Evolutionary conservation across 1,284 basidiomycete species (phyloP), one percentile per base, ranked within the genome.

Genomic region (Caloboletus firmus): DNA sequence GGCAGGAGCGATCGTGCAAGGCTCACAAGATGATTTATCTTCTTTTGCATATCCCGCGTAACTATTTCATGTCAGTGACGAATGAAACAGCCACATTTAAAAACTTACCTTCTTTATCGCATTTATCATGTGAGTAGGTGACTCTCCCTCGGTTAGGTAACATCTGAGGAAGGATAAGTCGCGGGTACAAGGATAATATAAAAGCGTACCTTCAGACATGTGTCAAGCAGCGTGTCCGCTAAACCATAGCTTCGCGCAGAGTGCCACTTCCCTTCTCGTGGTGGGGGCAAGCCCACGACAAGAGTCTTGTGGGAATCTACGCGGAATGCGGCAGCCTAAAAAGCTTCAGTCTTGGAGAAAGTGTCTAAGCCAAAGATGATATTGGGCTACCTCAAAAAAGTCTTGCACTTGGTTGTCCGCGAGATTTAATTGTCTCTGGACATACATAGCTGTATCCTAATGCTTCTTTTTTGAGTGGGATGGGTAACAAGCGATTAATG

Each of bases 281-380:
- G 76, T 3, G 72, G 72, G 32, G 80, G 80, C 5, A 82, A 61
- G 12, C 79, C 80, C 57, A 82, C 72, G 17, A 82, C 68, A 10
- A 81, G 66, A 7, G 73, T 74, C 28, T 73, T 72, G n/a, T 73
- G 71, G 2, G 64, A 73, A 53, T 77, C 75, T 7, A 82, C 69
- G 20, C 76, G 67, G 51, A 74, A 77, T 18, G 70, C 74, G 4
- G 81, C 73, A 46, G 70, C 67, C 80, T 82, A 42, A 15, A 35
- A 34, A 13, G 13, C 1, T 4, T 54, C 10, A 59, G 40, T 39
- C 26, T 39, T 4, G 18, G 10, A 39, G 17, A 22, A n/a, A 45
- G 17, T 3, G 10, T 48, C 17, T 13, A 36, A n/a, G 36, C 1
- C 5, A 28, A n/a, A 43, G 18, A 18, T 26, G 28, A 47, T 45